These are phyloP conservation scores for Rhizopogon roseolus DNA, from an alignment of 768 basidiomycete species.

Conservation along the genomic window DNA sequence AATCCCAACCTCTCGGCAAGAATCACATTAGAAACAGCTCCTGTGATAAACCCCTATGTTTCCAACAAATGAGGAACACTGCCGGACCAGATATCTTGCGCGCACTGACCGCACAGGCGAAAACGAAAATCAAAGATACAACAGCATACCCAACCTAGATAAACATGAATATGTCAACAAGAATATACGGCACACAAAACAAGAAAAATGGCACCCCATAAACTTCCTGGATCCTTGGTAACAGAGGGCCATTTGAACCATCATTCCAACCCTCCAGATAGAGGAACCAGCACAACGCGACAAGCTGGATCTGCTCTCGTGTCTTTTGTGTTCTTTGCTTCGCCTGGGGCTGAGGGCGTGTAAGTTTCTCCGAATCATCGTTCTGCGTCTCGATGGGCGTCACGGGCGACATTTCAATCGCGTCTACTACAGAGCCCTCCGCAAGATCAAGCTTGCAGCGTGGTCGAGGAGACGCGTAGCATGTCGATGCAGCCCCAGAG, in stretches of 20 bases:
- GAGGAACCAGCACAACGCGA: slow-evolving; percentile 28
- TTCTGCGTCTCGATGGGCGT: not conserved
- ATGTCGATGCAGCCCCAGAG: slow-evolving; percentile 1
- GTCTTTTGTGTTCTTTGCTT: slow-evolving; percentile 16
- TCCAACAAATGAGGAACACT: not conserved
- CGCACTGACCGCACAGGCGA: slow-evolving; percentile 31
- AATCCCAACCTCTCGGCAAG: slow-evolving; percentile 40
- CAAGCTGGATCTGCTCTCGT: slow-evolving; percentile 26
- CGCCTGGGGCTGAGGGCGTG: not conserved
- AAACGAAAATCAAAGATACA: slow-evolving; percentile 40
- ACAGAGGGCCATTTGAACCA: slow-evolving; percentile 31
- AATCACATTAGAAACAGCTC: slow-evolving; percentile 42
- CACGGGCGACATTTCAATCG: not conserved
- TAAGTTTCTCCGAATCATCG: not conserved
- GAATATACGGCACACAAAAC: not conserved
- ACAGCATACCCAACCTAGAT: slow-evolving; percentile 31
- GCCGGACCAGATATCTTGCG: not conserved
- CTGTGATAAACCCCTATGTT: slow-evolving; percentile 37
- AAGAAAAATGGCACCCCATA: slow-evolving; percentile 24
- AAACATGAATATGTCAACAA: not conserved
- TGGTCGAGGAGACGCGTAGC: not conserved
- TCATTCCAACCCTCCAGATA: slow-evolving; percentile 37
- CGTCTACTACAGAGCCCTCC: not conserved
- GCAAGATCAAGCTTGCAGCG: slow-evolving; percentile 3
- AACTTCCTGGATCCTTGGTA: slow-evolving; percentile 32